These are phyloP conservation scores for Phytopythium ostracodes DNA, from an alignment of 352 stramenopile species.

Conservation along the genomic window DNA sequence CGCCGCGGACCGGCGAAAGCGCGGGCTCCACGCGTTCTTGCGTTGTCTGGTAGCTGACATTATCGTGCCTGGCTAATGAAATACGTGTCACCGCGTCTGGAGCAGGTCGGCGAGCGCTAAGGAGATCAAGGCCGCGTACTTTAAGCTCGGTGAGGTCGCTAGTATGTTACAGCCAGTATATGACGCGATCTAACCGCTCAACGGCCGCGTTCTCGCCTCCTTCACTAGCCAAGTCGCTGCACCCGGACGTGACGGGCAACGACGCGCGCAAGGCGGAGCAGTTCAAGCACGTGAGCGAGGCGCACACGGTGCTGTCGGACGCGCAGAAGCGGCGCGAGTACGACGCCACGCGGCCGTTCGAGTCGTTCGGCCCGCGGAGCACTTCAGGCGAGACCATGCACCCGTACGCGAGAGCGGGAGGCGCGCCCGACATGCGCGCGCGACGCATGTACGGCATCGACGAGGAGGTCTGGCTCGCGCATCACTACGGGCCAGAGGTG, in stretches of 20 bases:
- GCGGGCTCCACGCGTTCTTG: neutral
- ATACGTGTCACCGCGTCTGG: neutral
- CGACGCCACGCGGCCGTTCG: conserved; percentile 39
- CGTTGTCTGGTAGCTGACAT: neutral
- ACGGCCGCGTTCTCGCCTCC: neutral
- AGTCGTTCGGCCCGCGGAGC: conserved; percentile 39
- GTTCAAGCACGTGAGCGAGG: conserved; percentile 84
- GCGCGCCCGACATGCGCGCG: conserved; percentile 21
- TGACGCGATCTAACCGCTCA: neutral
- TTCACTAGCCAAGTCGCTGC: conserved; percentile 67
- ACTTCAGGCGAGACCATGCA: conserved; percentile 42
- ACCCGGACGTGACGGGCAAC: conserved; percentile 85
- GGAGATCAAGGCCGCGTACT: conserved; percentile 81
- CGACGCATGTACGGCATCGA: conserved; percentile 68
- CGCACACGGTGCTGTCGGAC: conserved; percentile 76
- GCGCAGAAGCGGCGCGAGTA: conserved; percentile 52
- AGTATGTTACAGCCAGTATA: too few species aligned
- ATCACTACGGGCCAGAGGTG: conserved; percentile 71
- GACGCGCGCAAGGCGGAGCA: conserved; percentile 74
- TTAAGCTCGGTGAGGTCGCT: conserved; percentile 46
- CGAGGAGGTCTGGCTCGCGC: conserved; percentile 79
- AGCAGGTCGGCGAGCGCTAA: conserved; percentile 39
- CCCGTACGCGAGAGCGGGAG: conserved; percentile 43
- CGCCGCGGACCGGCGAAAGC: neutral
- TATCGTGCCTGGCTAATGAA: neutral